Percentiles rank a stretch among this genome's conserved stretches.
Conservation (phyloP, 1,139 yeast genomes). For the Candida frijolesensis region DNA sequence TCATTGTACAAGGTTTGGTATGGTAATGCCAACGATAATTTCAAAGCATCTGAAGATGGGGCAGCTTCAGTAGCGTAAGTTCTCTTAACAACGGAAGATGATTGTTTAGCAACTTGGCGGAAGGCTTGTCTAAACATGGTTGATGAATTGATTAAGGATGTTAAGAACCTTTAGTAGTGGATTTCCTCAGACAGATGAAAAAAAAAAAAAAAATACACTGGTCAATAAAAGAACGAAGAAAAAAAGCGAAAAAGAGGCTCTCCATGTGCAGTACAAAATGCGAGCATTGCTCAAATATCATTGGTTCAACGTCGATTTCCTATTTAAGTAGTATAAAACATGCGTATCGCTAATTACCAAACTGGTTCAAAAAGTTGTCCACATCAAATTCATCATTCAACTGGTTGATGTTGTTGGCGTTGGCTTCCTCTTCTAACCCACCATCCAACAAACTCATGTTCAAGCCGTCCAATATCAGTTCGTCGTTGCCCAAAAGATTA, state of each 20-base stretch:
- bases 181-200: conserved; percentile 7
- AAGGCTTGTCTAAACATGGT: conserved; percentile 71
- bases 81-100: conserved; percentile 68
- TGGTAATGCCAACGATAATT: conserved; percentile 89
- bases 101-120: conserved; percentile 68
- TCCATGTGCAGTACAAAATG: conserved; percentile 3
- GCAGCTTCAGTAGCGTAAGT: conserved; percentile 87
- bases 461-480: conserved; percentile 46
- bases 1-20: conserved; percentile 65
- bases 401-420: conserved; percentile 19
- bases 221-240: not conserved
- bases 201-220: conserved; percentile 1
- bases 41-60: conserved; percentile 73
- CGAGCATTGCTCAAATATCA: conserved; percentile 18
- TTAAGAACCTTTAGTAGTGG: not conserved
- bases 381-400: conserved; percentile 44
- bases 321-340: conserved; percentile 22
- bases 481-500: conserved; percentile 44
- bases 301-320: conserved; percentile 37
- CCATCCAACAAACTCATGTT: conserved; percentile 47
- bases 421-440: conserved; percentile 28
- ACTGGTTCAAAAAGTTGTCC: conserved; percentile 49
- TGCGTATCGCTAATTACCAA: conserved; percentile 28
- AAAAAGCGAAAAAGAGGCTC: not conserved
- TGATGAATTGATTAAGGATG: not conserved